Conservation (phyloP, 2,329 filamentous ascomycete genomes). For the Thielaviopsis euricoi region DNA sequence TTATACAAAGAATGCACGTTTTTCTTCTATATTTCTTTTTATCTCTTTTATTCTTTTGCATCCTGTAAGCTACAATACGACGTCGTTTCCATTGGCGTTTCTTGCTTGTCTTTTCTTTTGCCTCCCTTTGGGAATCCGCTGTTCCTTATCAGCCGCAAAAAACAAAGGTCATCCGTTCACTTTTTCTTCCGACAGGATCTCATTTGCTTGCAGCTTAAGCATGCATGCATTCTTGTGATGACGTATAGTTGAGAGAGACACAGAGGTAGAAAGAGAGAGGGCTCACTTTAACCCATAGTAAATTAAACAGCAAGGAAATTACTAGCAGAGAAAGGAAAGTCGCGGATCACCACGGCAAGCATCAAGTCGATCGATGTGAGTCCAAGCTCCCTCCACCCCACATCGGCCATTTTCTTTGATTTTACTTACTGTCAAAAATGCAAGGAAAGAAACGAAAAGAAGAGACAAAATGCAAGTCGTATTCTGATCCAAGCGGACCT, state of each 20-base stretch:
- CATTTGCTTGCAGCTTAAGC: too few relatives aligned
- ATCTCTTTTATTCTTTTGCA: neutral
- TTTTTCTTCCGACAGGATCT: too few relatives aligned
- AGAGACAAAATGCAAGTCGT: neutral
- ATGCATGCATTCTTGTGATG: neutral
- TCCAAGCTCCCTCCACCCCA: neutral
- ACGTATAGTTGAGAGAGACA: neutral
- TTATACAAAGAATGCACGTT: neutral
- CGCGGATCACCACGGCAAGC: neutral
- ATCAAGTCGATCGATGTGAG: neutral
- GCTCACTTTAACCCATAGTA: neutral
- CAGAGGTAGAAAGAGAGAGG: neutral
- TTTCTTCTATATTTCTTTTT: neutral
- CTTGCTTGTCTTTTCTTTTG: too few relatives aligned
- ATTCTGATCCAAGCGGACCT: too few relatives aligned
- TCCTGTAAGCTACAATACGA: neutral
- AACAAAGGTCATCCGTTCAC: too few relatives aligned
- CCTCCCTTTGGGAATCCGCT: too few relatives aligned
- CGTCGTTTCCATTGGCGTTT: neutral
- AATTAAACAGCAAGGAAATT: neutral
- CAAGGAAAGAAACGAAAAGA: too few relatives aligned
- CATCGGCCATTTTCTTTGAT: too few relatives aligned
- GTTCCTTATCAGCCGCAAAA: too few relatives aligned
- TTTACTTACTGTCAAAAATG: too few relatives aligned
- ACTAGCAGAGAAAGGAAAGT: neutral